These are phyloP conservation scores for Cryptosporidium andersoni DNA, from an alignment of 169 alveolate genomes.

Conservation along the genomic window DNA sequence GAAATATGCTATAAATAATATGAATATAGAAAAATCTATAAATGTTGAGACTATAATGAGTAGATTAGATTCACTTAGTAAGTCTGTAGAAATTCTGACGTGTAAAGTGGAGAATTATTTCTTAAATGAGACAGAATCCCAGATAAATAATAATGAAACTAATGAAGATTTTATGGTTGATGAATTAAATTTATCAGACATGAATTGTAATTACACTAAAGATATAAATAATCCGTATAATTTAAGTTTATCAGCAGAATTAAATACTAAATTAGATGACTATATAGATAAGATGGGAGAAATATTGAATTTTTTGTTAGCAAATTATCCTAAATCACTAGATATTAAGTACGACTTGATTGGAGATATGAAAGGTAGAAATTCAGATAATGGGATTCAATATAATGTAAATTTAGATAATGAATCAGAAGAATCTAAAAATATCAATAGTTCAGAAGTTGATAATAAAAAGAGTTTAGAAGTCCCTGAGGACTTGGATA, in stretches of 20 bases:
- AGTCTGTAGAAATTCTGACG: constrained; percentile 9
- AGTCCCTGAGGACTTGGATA: not conserved
- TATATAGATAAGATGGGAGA: too few species aligned
- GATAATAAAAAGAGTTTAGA: not conserved
- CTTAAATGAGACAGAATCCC: not conserved
- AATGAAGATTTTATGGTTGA: not conserved
- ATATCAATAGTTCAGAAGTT: not conserved
- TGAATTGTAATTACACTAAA: too few species aligned
- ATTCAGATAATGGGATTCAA: too few species aligned
- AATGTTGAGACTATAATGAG: not conserved
- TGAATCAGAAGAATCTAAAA: not conserved
- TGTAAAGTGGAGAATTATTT: constrained; percentile 14
- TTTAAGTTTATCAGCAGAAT: too few species aligned
- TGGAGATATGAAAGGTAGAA: too few species aligned
- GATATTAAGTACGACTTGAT: too few species aligned
- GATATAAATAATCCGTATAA: too few species aligned
- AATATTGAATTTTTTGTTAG: too few species aligned
- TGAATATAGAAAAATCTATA: not conserved
- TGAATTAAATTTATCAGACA: not conserved
- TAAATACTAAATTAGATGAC: too few species aligned
- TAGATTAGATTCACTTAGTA: constrained; percentile 20
- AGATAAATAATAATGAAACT: not conserved
- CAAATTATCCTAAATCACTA: too few species aligned
- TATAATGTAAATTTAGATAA: not conserved
- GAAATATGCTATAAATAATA: not conserved